Conservation (phyloP, 2,329 filamentous ascomycete species). For the Fusarium beomiforme region DNA sequence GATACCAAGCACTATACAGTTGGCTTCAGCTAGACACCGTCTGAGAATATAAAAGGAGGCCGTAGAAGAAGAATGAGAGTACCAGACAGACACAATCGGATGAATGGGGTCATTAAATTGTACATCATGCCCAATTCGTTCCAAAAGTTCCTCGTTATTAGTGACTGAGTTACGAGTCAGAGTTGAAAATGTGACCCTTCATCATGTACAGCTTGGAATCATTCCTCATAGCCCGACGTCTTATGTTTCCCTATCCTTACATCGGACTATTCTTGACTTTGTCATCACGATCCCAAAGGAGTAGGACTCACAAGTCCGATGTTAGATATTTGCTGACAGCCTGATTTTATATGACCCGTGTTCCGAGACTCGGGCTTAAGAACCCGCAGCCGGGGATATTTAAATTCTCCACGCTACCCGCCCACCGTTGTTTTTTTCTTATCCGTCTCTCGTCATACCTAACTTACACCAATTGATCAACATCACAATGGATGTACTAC, state of each 20-base stretch:
- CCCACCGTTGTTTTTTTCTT: neutral
- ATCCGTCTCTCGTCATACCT: neutral
- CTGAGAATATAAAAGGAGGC: too few relatives aligned
- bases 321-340: neutral
- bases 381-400: neutral
- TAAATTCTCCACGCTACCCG: slow-evolving; percentile 7
- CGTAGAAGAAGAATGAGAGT: neutral
- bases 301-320: neutral
- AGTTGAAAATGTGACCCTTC: neutral
- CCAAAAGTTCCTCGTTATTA: neutral
- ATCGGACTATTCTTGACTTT: neutral
- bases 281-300: neutral
- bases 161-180: neutral
- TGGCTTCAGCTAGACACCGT: neutral
- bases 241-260: neutral
- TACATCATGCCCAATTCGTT: neutral
- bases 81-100: neutral
- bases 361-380: neutral
- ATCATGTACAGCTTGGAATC: slow-evolving; percentile 4
- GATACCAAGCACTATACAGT: neutral
- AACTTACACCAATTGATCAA: neutral
- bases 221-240: neutral
- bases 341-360: neutral
- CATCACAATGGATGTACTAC: neutral
- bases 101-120: neutral